A percentile compares a stretch with the other conserved stretches of the same genome.
phyloP scores from a whole-genome alignment of 1,139 yeast genomes.

The Dujonia santamariae region DNA sequence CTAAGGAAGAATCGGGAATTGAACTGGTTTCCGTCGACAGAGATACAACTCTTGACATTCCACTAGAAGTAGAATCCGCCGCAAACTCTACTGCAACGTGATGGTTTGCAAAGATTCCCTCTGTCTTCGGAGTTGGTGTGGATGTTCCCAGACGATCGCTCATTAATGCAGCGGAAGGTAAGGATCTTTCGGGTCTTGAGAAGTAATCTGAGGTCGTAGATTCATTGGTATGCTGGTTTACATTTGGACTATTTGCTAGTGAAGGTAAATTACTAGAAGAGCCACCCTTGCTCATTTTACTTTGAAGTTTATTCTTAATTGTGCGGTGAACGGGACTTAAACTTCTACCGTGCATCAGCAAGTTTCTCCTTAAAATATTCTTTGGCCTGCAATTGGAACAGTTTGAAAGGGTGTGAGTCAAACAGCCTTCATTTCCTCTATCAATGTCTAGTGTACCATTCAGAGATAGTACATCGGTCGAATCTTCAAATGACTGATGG shows the following conservation, averaged over 20 bases:
- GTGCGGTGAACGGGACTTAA: constrained; percentile 10
- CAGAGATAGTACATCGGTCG: no score
- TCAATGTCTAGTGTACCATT: no score
- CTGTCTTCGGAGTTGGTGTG: background rate
- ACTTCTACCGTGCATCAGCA: constrained; percentile 12
- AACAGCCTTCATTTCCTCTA: no score
- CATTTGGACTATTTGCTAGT: background rate
- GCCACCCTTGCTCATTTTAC: constrained; percentile 4
- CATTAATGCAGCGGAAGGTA: background rate
- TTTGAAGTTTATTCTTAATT: constrained; percentile 10
- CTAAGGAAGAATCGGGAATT: background rate
- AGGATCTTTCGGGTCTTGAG: no score
- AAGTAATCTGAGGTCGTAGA: no score
- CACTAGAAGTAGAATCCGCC: background rate
- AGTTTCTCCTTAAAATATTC: constrained; percentile 7
- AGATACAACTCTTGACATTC: no score
- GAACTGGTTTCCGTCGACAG: no score
- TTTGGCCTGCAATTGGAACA: no score
- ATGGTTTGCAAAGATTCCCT: constrained; percentile 1
- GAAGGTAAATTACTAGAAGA: background rate
- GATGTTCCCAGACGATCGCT: background rate
- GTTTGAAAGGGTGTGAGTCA: no score
- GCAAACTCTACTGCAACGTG: constrained; percentile 1
- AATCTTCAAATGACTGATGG: background rate
- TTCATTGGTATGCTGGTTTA: no score